These are phyloP conservation scores for Metarhizium guizhouense DNA, from an alignment of 2,329 filamentous ascomycete genomes.

Conservation along the genomic window DNA sequence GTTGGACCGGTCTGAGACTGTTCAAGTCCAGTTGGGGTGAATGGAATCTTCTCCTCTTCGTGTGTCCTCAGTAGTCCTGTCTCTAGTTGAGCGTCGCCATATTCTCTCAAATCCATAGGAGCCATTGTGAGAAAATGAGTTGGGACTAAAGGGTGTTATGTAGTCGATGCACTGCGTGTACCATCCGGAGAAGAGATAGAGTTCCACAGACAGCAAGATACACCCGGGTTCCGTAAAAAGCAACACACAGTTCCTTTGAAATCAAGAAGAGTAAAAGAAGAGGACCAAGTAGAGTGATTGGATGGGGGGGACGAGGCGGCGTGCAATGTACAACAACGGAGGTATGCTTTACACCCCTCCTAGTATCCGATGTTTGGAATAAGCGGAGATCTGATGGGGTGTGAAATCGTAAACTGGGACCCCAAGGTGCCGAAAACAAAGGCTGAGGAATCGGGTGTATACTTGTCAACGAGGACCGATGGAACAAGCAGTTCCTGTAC, in stretches of 20 bases:
- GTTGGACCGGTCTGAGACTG: not conserved
- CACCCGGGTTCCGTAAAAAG: not conserved
- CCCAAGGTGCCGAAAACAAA: not conserved
- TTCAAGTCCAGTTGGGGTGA: conserved; percentile 3
- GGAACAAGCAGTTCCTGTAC: not conserved
- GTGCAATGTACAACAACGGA: no score
- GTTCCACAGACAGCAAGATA: not conserved
- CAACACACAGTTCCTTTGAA: not conserved
- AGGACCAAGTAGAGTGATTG: not conserved
- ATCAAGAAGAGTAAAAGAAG: not conserved
- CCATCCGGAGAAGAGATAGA: not conserved
- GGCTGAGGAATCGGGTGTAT: not conserved
- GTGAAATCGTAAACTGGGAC: not conserved
- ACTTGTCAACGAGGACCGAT: not conserved
- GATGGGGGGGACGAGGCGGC: not conserved
- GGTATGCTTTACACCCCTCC: not conserved
- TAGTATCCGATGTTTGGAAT: not conserved
- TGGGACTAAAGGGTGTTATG: not conserved
- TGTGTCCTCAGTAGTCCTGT: conserved; percentile 14
- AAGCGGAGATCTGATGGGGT: not conserved
- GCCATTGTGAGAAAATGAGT: conserved; percentile 7
- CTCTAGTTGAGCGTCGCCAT: conserved; percentile 11
- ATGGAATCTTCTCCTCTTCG: conserved; percentile 14
- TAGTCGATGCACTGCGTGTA: not conserved
- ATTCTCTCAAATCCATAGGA: conserved; percentile 2